Conservation (phyloP, 2,329 filamentous ascomycete species). For the Neonectria magnoliae region DNA sequence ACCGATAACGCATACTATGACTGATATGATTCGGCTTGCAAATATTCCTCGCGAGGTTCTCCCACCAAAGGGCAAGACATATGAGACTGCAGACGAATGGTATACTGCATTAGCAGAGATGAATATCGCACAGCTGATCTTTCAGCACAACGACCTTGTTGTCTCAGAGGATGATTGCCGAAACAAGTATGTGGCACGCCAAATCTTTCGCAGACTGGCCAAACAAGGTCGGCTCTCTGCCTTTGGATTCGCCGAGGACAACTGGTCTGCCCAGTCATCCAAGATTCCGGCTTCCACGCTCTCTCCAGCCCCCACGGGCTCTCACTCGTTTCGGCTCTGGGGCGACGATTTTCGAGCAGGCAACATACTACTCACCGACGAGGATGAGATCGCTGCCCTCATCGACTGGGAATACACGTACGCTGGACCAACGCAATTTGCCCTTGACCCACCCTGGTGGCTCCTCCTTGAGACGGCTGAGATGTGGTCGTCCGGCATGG, state of each 20-base stretch:
- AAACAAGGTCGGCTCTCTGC: slow-evolving; percentile 38
- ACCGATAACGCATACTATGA: slow-evolving; percentile 57
- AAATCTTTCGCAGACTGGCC: slow-evolving; percentile 51
- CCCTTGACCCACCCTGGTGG: slow-evolving; percentile 52
- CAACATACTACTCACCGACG: slow-evolving; percentile 46
- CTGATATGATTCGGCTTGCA: slow-evolving; percentile 45
- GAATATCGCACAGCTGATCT: slow-evolving; percentile 52
- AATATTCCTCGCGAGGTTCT: slow-evolving; percentile 39
- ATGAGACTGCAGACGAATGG: slow-evolving; percentile 48
- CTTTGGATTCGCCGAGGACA: slow-evolving; percentile 44
- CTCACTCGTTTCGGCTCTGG: slow-evolving; percentile 43
- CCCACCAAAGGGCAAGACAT: slow-evolving; percentile 35
- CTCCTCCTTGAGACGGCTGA: slow-evolving; percentile 47
- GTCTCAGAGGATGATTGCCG: slow-evolving; percentile 51
- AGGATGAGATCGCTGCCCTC: slow-evolving; percentile 36
- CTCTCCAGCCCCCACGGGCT: slow-evolving; percentile 33
- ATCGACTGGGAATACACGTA: slow-evolving; percentile 56
- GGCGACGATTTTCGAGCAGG: slow-evolving; percentile 47
- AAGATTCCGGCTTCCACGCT: slow-evolving; percentile 10
- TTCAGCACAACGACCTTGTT: slow-evolving; percentile 54
- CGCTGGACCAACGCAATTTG: slow-evolving; percentile 47
- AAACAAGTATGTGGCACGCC: slow-evolving; percentile 54
- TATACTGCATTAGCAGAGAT: slow-evolving; percentile 51
- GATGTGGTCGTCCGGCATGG: slow-evolving; percentile 45
- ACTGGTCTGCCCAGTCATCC: slow-evolving; percentile 43